Base-by-base conservation (phyloP, 2,329 filamentous ascomycete species). In the Pezicula carpinea region DNA sequence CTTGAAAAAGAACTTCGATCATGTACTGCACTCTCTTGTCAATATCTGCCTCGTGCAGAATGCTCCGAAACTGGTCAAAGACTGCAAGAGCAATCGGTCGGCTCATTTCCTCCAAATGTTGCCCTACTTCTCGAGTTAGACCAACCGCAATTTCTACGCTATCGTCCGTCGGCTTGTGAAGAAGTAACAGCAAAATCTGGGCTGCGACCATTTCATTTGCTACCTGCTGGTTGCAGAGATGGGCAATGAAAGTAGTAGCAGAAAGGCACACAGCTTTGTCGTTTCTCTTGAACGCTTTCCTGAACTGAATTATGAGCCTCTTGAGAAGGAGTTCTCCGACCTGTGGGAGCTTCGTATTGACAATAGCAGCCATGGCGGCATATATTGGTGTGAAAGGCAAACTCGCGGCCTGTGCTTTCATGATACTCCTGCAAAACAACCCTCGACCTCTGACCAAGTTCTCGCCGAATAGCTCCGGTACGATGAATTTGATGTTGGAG, bases 21-120 rank as follows among this genome's bases (percentile, higher is more conserved):
- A 96, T 96, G 69, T 97, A 99, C 69, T 99, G 93, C n/a, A 92
- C 91, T 54, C 93, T 80, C 75, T 96, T 96, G 64, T 97, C 92
- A 65, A 99, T 96, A 62, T 93, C 91, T 38, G 90, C 90, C 67
- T 99, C 93, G 70, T 99, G 92, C 7, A 99, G 73, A 53, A 97
- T 96, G 59, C 86, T 92, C 58, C 93, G 77, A 73, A 99, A 95
- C 66, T 96, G 91, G 62, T 99, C 93, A 63, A 95, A 99, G 6
- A 99, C 89, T 19, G 86, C 87, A 55, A 92, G 80, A 23, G 90
- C 84, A 60, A 97, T 95, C 10, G 87, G 79, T 1, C 83, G 79
- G 63, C 89, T 95, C 90, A 97, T 96, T 65, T 96, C 91, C 64
- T 97, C 92, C 54, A 99, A 66, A 65, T 96, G 92, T 62, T 95